A percentile compares a stretch with the other conserved stretches of the same genome.
Conservation (phyloP, 177 flowering plant genomes). For the Vitis hybrid region DNA sequence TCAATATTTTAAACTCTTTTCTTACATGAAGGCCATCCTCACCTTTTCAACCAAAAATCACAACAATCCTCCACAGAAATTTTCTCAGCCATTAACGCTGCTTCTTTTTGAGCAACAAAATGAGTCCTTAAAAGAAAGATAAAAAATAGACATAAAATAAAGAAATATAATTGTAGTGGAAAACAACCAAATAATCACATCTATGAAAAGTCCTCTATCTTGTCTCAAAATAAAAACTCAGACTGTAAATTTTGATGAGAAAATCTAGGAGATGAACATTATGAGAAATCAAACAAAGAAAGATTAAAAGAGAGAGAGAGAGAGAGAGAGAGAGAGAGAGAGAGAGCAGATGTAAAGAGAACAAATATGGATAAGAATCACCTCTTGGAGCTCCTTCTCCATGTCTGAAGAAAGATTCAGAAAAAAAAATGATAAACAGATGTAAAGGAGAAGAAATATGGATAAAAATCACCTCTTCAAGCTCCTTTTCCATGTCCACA, state of each 20-base stretch:
- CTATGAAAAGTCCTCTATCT: neutral
- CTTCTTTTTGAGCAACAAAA: slow-evolving; percentile 47
- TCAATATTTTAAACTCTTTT: too few species aligned
- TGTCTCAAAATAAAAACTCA: neutral
- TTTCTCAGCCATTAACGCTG: slow-evolving; percentile 24
- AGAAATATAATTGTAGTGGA: slow-evolving; percentile 4
- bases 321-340: neutral
- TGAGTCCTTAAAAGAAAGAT: slow-evolving; percentile 35
- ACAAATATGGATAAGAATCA: slow-evolving; percentile 22
- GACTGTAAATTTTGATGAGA: neutral
- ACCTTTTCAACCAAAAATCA: slow-evolving; percentile 45
- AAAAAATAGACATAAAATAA: slow-evolving; percentile 12
- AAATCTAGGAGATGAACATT: neutral
- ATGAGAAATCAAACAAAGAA: neutral
- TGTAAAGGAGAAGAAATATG: neutral
- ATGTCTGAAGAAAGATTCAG: slow-evolving; percentile 40
- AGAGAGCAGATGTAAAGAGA: neutral
- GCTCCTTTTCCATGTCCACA: slow-evolving; percentile 93
- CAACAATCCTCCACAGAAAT: slow-evolving; percentile 32
- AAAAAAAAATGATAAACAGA: neutral
- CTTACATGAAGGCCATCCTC: slow-evolving; percentile 34
- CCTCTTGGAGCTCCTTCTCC: slow-evolving; percentile 96
- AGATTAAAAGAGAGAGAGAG: neutral
- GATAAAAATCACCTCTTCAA: slow-evolving; percentile 51
- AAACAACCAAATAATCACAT: slow-evolving; percentile 10